Percentiles rank a stretch among this genome's conserved stretches.
These are phyloP conservation scores for Ustilago tritici DNA, from an alignment of 1,284 basidiomycete species.

Conservation along the genomic window DNA sequence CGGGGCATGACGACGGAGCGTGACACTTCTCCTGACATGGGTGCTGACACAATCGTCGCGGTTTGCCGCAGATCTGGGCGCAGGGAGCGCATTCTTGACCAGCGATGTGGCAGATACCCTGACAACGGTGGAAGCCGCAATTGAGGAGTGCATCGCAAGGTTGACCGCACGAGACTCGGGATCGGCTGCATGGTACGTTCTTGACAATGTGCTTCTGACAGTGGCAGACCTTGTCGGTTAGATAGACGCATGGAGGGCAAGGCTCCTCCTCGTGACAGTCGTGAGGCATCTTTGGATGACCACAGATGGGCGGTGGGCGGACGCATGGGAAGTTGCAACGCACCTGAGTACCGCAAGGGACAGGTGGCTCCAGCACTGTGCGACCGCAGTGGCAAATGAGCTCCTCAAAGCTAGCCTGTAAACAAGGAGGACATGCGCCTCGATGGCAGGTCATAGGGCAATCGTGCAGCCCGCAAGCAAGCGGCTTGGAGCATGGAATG, in stretches of 20 bases:
- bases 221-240: slow-evolving; percentile 62
- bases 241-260: slow-evolving; percentile 68
- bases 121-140: slow-evolving; percentile 65
- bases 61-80: slow-evolving; percentile 62
- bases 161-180: slow-evolving; percentile 60
- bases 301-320: slow-evolving; percentile 61
- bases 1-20: slow-evolving; percentile 63
- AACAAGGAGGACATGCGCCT: slow-evolving; percentile 66
- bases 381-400: slow-evolving; percentile 65
- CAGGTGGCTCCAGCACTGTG: slow-evolving; percentile 67
- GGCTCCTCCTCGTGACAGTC: slow-evolving; percentile 64
- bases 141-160: slow-evolving; percentile 59
- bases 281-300: slow-evolving; percentile 66
- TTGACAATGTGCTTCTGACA: slow-evolving; percentile 64
- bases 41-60: slow-evolving; percentile 62
- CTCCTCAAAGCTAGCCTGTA: slow-evolving; percentile 67
- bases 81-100: slow-evolving; percentile 61
- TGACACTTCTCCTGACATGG: slow-evolving; percentile 64
- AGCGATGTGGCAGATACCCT: slow-evolving; percentile 60
- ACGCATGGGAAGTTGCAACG: slow-evolving; percentile 66
- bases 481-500: slow-evolving; percentile 57
- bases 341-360: slow-evolving; percentile 65
- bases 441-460: slow-evolving; percentile 67
- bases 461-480: slow-evolving; percentile 62
- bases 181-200: slow-evolving; percentile 66